phyloP scores from a whole-genome alignment of 2,329 filamentous ascomycete genomes.

The Cladosporium cucumerinum region DNA sequence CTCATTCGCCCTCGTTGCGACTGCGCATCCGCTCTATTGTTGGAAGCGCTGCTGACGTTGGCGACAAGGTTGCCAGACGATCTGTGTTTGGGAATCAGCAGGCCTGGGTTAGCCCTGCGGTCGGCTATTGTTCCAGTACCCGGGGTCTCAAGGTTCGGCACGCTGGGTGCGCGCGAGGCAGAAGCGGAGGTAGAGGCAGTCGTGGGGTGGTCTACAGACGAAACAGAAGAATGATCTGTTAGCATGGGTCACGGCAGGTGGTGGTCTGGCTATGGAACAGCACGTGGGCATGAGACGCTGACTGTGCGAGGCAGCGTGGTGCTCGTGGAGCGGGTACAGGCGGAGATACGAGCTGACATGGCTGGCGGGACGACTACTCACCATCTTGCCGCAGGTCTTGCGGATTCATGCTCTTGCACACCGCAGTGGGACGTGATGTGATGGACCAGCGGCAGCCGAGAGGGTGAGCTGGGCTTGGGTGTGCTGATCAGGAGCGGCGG shows the following conservation, averaged over 20 bases:
- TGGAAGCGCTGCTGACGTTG: neutral
- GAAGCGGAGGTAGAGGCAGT: slow-evolving; percentile 1
- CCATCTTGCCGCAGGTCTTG: slow-evolving; percentile 14
- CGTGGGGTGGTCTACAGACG: slow-evolving; percentile 6
- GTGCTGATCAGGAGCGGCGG: slow-evolving; percentile 10
- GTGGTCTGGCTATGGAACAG: neutral
- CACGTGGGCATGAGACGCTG: slow-evolving; percentile 11
- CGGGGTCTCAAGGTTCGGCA: slow-evolving; percentile 6
- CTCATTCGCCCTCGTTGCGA: slow-evolving; percentile 14
- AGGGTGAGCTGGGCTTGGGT: neutral
- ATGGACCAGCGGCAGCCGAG: neutral
- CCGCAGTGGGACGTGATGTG: neutral
- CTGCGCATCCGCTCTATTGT: neutral
- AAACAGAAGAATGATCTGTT: neutral
- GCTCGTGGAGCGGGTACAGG: neutral
- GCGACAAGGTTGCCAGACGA: slow-evolving; percentile 10
- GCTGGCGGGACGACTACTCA: neutral
- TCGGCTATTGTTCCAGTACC: slow-evolving; percentile 13
- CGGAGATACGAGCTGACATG: slow-evolving; percentile 4
- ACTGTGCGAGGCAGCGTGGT: slow-evolving; percentile 8
- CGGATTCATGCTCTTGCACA: slow-evolving; percentile 17
- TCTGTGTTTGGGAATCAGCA: slow-evolving; percentile 15
- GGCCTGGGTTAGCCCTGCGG: slow-evolving; percentile 12
- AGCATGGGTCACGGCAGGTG: neutral
- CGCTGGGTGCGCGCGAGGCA: slow-evolving; percentile 8